A percentile compares a stretch with the other conserved stretches of the same genome.
Conservation (phyloP, 495 filamentous ascomycete species). For the Xylaria intraflava region DNA sequence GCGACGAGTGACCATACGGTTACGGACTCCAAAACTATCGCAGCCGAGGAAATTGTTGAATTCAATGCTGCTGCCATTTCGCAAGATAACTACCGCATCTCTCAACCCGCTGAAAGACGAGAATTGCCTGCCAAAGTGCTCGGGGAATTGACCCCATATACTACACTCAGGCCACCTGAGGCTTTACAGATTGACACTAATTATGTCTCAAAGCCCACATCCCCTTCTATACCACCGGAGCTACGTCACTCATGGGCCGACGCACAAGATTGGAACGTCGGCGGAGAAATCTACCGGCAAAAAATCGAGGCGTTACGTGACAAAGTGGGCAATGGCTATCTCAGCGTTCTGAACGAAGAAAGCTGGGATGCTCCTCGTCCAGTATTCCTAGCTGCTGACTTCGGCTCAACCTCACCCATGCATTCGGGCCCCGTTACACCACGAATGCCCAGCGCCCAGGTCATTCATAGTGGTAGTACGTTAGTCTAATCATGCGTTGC, state of each 20-base stretch:
- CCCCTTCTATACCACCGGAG: slow-evolving; percentile 32
- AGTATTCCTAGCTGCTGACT: slow-evolving; percentile 32
- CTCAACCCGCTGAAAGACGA: slow-evolving; percentile 31
- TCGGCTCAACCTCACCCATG: slow-evolving; percentile 34
- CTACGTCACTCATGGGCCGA: slow-evolving; percentile 36
- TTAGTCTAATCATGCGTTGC: slow-evolving; percentile 30
- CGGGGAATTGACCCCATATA: slow-evolving; percentile 25
- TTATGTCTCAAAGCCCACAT: slow-evolving; percentile 35
- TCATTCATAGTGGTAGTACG: slow-evolving; percentile 45
- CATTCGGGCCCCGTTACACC: slow-evolving; percentile 37
- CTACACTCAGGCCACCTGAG: slow-evolving; percentile 26
- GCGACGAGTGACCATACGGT: slow-evolving; percentile 52
- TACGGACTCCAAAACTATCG: slow-evolving; percentile 11
- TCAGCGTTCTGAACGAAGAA: slow-evolving; percentile 78
- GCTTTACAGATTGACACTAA: slow-evolving; percentile 43
- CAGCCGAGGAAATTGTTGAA: slow-evolving; percentile 1
- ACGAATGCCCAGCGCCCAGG: slow-evolving; percentile 41
- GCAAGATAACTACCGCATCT: slow-evolving; percentile 39
- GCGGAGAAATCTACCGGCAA: slow-evolving; percentile 72
- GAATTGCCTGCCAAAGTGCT: slow-evolving; percentile 15
- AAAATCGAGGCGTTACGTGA: slow-evolving; percentile 79
- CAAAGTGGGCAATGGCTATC: slow-evolving; percentile 77
- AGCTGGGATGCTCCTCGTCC: slow-evolving; percentile 44
- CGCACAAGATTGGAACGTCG: slow-evolving; percentile 56
- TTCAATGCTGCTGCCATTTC: slow-evolving; percentile 7